Conservation (phyloP, 2,329 filamentous ascomycete genomes). For the Truncatella angustata region DNA sequence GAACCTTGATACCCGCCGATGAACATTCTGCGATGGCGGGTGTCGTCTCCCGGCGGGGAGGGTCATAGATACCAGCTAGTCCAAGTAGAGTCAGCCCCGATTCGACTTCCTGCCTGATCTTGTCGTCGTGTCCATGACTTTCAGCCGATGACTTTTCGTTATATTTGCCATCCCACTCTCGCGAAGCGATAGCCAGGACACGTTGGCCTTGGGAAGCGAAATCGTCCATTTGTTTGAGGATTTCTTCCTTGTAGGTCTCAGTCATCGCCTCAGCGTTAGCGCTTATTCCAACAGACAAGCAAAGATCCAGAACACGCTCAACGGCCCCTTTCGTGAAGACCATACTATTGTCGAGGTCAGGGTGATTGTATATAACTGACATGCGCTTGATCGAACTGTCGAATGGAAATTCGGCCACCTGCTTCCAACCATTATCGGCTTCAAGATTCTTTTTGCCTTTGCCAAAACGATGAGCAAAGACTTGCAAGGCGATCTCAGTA, state of each 20-base stretch:
- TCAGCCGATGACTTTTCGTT: constrained; percentile 20
- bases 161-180: constrained; percentile 53
- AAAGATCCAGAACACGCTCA: constrained; percentile 59
- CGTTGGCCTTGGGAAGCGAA: constrained; percentile 69
- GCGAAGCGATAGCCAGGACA: constrained; percentile 69
- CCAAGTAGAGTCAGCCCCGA: constrained; percentile 70
- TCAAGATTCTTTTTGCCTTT: constrained; percentile 34
- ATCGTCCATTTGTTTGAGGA: constrained; percentile 53
- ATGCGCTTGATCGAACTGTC: constrained; percentile 77
- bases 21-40: constrained; percentile 69
- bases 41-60: constrained; percentile 77
- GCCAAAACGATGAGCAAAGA: background rate
- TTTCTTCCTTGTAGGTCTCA: constrained; percentile 45
- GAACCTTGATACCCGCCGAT: constrained; percentile 72
- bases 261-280: constrained; percentile 42
- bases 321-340: constrained; percentile 64
- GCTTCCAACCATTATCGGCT: constrained; percentile 56
- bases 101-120: constrained; percentile 62
- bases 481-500: constrained; percentile 24
- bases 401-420: constrained; percentile 73
- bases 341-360: constrained; percentile 42
- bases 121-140: constrained; percentile 35
- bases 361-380: constrained; percentile 68
- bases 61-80: constrained; percentile 84
- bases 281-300: constrained; percentile 44